Evolutionary conservation across 176 grass and related monocot species (phyloP).

Genomic region (sorghum (Sorghum bicolor)): Sorghum_bicolor_NCBIv3 NC_012874.2:62719001-62719500

Average conservation of each 20-base stretch:
- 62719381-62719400: slow-evolving; percentile 28
- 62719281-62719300: slow-evolving; percentile 63
- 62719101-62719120: slow-evolving; percentile 73
- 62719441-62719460: slow-evolving; percentile 53
- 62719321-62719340: slow-evolving; percentile 50
- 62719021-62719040: slow-evolving; percentile 35
- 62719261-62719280: slow-evolving; percentile 68
- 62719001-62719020: slow-evolving; percentile 52
- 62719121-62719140: slow-evolving; percentile 54
- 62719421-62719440: slow-evolving; percentile 41
- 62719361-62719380: slow-evolving; percentile 68
- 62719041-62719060: slow-evolving; percentile 48
- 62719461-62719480: slow-evolving; percentile 62
- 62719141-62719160: slow-evolving; percentile 60
- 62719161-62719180: slow-evolving; percentile 64
- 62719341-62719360: slow-evolving; percentile 43
- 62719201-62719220: background rate
- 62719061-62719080: slow-evolving; percentile 41
- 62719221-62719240: slow-evolving; percentile 57
- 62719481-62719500: slow-evolving; percentile 69
- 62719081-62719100: slow-evolving; percentile 53
- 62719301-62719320: slow-evolving; percentile 75
- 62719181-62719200: slow-evolving; percentile 46
- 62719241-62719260: slow-evolving; percentile 52
- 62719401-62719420: background rate